Evolutionary conservation across 768 basidiomycete species (phyloP).

Genomic region (Hebeloma cylindrosporum): DNA sequence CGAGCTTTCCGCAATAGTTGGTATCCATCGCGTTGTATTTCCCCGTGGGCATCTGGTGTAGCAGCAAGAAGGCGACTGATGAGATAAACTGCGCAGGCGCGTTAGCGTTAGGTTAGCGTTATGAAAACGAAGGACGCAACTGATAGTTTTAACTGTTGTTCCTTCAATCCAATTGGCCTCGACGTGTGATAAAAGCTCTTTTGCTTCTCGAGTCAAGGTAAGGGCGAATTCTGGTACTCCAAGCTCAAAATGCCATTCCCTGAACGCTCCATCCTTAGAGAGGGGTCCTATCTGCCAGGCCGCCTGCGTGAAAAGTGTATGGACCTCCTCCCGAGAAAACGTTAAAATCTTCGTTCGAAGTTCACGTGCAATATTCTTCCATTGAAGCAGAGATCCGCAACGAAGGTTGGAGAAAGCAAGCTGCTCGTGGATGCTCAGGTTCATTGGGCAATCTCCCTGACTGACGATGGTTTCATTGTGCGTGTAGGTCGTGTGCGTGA

Average conservation of each 20-base stretch:
- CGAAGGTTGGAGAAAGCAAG: constrained; percentile 46
- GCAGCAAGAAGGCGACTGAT: constrained; percentile 37
- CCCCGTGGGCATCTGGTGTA: too few species aligned
- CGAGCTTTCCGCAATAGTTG: constrained; percentile 33
- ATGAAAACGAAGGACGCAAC: constrained; percentile 12
- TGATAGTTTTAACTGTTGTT: constrained; percentile 18
- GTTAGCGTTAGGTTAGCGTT: constrained; percentile 13
- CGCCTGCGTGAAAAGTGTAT: constrained; percentile 43
- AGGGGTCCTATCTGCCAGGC: constrained; percentile 37
- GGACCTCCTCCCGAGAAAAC: constrained; percentile 40
- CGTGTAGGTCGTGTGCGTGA: constrained; percentile 35
- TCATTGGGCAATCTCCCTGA: constrained; percentile 40
- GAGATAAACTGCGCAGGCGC: constrained; percentile 34
- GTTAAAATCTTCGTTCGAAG: constrained; percentile 37
- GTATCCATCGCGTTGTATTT: constrained; percentile 19
- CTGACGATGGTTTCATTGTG: constrained; percentile 42
- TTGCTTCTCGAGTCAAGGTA: constrained; percentile 36
- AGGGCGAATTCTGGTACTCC: constrained; percentile 31
- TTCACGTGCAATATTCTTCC: constrained; percentile 51
- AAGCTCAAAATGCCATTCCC: constrained; percentile 43
- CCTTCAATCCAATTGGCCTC: constrained; percentile 40
- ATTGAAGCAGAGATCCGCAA: constrained; percentile 44
- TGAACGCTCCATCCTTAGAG: background rate
- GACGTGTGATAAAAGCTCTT: constrained; percentile 34
- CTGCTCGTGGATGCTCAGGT: constrained; percentile 46